These are phyloP conservation scores for Sanguinoderma infundibulare DNA, from an alignment of 1,284 basidiomycete species.

Conservation along the genomic window DNA sequence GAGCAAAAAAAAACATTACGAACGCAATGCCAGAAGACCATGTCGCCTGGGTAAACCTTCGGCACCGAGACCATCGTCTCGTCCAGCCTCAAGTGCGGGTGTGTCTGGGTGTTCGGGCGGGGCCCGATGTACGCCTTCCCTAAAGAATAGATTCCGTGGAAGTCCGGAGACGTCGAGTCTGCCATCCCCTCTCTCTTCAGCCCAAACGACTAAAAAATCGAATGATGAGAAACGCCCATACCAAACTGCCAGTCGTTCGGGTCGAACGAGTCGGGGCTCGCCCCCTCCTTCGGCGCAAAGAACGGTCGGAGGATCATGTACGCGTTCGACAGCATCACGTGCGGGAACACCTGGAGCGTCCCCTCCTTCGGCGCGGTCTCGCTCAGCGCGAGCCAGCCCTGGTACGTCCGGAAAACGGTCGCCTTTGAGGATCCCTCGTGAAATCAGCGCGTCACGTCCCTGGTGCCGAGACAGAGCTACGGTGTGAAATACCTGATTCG, in stretches of 20 bases:
- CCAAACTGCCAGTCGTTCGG: constrained; percentile 78
- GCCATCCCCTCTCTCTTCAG: not conserved
- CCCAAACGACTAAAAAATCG: not conserved
- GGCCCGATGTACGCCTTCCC: constrained; percentile 56
- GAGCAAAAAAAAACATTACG: constrained; percentile 11
- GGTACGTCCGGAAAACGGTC: constrained; percentile 81
- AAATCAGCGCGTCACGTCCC: not conserved
- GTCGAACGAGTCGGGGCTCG: constrained; percentile 49
- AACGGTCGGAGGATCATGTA: constrained; percentile 87
- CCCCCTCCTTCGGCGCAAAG: constrained; percentile 59
- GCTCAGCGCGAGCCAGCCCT: constrained; percentile 77
- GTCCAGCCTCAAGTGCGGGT: constrained; percentile 73
- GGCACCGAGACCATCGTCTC: constrained; percentile 79
- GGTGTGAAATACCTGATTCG: constrained; percentile 49
- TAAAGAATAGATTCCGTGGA: constrained; percentile 57
- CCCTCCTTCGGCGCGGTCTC: constrained; percentile 78
- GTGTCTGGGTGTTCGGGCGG: constrained; percentile 51
- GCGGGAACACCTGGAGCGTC: constrained; percentile 81
- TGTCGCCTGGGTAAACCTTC: constrained; percentile 78
- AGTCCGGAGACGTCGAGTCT: constrained; percentile 62
- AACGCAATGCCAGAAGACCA: constrained; percentile 87
- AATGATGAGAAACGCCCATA: constrained; percentile 30
- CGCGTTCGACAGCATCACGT: constrained; percentile 73
- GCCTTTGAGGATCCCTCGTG: constrained; percentile 39
- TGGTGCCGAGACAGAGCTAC: not conserved